A percentile compares a stretch with the other conserved stretches of the same genome.
phyloP scores from a whole-genome alignment of 192 early-diverging fungal genomes.

The Helicostylum pulchrum region DNA sequence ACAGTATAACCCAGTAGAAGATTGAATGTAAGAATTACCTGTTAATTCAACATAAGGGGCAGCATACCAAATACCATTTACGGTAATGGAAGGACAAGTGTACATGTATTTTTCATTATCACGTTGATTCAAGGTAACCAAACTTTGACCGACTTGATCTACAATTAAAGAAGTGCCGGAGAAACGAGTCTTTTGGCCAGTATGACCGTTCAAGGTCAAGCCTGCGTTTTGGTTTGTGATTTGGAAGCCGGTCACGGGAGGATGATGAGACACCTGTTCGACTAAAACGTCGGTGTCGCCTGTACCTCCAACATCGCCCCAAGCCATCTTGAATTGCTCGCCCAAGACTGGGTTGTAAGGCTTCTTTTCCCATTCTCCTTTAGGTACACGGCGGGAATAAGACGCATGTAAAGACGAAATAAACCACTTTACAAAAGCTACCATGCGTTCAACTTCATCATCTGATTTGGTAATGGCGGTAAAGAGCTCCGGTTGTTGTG shows the following conservation, averaged over 20 bases:
- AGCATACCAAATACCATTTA: conserved; percentile 66
- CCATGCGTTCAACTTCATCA: conserved; percentile 60
- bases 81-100: conserved; percentile 65
- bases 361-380: conserved; percentile 72
- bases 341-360: conserved; percentile 46
- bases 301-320: conserved; percentile 54
- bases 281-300: conserved; percentile 38
- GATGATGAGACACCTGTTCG: conserved; percentile 53
- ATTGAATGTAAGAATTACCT: conserved; percentile 59
- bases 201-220: conserved; percentile 29
- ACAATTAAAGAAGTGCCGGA: conserved; percentile 69
- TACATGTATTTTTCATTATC: conserved; percentile 62
- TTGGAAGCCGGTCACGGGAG: conserved; percentile 43
- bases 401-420: conserved; percentile 77
- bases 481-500: conserved; percentile 58
- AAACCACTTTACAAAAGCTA: conserved; percentile 71
- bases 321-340: conserved; percentile 46
- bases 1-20: conserved; percentile 45
- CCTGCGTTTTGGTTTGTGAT: conserved; percentile 46
- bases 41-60: conserved; percentile 39
- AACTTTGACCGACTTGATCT: conserved; percentile 68
- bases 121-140: conserved; percentile 42
- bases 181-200: conserved; percentile 56
- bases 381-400: conserved; percentile 65
- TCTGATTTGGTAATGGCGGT: conserved; percentile 60